Base-by-base conservation (phyloP, 495 filamentous ascomycete genomes). In the Cairneyella variabilis region DNA sequence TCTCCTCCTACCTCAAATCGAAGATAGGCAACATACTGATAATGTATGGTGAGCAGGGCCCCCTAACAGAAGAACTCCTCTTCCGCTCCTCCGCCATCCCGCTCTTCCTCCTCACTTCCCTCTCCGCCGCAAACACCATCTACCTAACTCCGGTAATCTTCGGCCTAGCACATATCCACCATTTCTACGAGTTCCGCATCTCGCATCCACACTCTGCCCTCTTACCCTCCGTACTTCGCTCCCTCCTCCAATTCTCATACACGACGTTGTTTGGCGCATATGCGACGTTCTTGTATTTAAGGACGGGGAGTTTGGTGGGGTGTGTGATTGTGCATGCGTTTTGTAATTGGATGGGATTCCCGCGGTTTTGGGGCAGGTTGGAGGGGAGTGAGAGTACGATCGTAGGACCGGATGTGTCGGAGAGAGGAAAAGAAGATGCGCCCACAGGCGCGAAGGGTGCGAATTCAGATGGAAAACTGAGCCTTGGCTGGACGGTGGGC, bases 191-290 rank as follows among this genome's bases (percentile, higher is more conserved):
- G 71, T 97, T 92, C 72, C 81, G 83, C 26, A 71, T 95, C 9
- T 86, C 84, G 0, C 80, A 96, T 62, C 90, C 92, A 14, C 73
- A 82, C 56, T 83, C 84, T 2, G 76, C 86, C 4, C 57, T 80
- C 11, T 36, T 75, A 3, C 71, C 74, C 1, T 83, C 83, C 4
- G 50, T 91, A 0, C 54, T 89, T 4, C 82, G 89, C 39, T 88
- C 88, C 1, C 36, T 90, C 17, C 79, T 97, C 56, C 93, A 98
- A 64, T 85, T 98, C 59, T 73, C 77, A n/a, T 98, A 95, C 64
- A 97, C 93, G 3, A 90, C 90, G 16, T 64, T 97, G 21, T 98
- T 98, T 57, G 93, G 93, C 41, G 91, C 89, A 72, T 96, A 82
- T 70, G 91, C 90, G 0, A 88, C 88, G 3, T 98, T 97, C 58